Conservation (phyloP, 305 asterid species). For the Fraxinus angustifolia region DNA sequence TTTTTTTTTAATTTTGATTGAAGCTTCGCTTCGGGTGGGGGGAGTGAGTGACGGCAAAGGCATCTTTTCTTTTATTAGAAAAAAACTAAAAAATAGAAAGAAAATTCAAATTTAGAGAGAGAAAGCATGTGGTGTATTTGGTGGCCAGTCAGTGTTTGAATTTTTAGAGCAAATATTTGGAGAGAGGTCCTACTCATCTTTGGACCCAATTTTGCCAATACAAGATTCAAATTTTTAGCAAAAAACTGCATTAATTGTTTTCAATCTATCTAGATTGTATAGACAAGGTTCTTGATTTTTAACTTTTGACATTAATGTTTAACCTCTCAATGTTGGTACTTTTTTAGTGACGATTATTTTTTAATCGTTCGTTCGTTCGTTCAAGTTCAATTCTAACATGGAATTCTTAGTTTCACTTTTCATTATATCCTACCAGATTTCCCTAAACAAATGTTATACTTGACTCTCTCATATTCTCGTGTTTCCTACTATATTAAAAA, state of each 20-base stretch:
- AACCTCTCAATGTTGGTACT: neutral
- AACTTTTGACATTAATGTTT: neutral
- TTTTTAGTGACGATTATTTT: no score
- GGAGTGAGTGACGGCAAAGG: slow-evolving; percentile 37
- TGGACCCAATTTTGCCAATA: neutral
- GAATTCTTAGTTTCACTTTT: no score
- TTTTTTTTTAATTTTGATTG: slow-evolving; percentile 19
- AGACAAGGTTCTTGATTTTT: neutral
- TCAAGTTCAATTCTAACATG: no score
- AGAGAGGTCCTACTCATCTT: slow-evolving; percentile 3
- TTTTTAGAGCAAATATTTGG: slow-evolving; percentile 15
- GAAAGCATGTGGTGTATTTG: slow-evolving; percentile 17
- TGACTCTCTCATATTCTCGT: no score
- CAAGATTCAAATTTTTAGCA: neutral
- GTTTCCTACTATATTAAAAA: no score
- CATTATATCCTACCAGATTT: no score
- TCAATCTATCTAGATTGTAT: neutral
- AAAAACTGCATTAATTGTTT: neutral
- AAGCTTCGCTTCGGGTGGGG: slow-evolving; percentile 19
- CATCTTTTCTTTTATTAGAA: slow-evolving; percentile 15
- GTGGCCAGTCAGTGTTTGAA: slow-evolving; percentile 21
- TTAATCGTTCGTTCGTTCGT: neutral
- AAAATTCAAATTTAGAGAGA: slow-evolving; percentile 14
- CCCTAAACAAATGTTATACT: no score
- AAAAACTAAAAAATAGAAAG: neutral